These are phyloP conservation scores for Citrullus colocynthis DNA, from an alignment of 306 rosid species.

Conservation along the genomic window DNA sequence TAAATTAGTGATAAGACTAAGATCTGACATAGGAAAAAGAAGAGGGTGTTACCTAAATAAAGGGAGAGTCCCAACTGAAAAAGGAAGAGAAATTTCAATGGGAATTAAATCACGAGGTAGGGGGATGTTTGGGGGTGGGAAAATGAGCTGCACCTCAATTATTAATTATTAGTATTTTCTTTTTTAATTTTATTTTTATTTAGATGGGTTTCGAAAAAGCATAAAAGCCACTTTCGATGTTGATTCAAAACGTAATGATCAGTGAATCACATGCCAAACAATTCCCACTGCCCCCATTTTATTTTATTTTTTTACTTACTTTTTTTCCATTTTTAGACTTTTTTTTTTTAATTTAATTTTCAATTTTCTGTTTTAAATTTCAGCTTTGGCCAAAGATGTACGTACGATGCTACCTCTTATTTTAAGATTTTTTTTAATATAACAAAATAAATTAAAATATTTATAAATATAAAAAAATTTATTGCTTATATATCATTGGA, in stretches of 20 bases:
- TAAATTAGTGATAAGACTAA: constrained; percentile 24
- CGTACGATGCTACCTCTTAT: too few relatives aligned
- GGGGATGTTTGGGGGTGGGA: constrained; percentile 10
- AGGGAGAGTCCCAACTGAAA: constrained; percentile 26
- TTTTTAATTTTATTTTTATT: neutral
- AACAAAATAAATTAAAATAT: too few relatives aligned
- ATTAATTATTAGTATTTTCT: constrained; percentile 25
- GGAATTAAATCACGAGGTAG: constrained; percentile 6
- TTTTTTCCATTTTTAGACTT: too few relatives aligned
- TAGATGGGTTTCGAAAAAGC: constrained; percentile 14
- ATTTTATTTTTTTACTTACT: too few relatives aligned
- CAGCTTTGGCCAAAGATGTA: too few relatives aligned
- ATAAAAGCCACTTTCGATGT: constrained; percentile 49
- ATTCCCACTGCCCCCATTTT: constrained; percentile 20
- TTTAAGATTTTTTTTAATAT: too few relatives aligned
- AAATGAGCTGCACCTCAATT: constrained; percentile 64
- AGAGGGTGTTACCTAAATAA: constrained; percentile 6
- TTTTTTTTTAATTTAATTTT: neutral
- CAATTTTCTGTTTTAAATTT: too few relatives aligned
- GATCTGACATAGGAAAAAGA: constrained; percentile 31
- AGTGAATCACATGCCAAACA: constrained; percentile 61
- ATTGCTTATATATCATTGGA: too few relatives aligned
- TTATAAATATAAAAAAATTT: too few relatives aligned
- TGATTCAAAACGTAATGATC: constrained; percentile 51
- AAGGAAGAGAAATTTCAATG: constrained; percentile 31